These are phyloP conservation scores for Leptomonas pyrrhocoris DNA, from an alignment of 208 protist species.

Conservation along the genomic window DNA sequence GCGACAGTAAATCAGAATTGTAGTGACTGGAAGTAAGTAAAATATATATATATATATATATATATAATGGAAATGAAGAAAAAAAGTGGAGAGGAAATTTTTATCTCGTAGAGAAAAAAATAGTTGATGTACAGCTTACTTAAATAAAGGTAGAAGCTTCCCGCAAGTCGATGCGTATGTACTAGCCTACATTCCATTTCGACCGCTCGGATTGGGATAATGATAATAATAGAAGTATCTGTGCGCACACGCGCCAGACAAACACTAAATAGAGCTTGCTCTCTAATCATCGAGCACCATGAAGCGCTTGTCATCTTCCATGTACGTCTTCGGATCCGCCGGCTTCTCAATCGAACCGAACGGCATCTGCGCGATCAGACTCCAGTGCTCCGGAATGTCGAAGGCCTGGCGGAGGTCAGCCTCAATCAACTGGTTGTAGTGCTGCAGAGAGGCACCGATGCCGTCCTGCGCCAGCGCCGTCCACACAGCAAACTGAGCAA, in stretches of 20 bases:
- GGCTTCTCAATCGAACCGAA: conserved; percentile 54
- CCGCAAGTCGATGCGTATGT: too few relatives aligned
- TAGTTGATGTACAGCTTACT: too few relatives aligned
- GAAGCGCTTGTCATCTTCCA: conserved; percentile 46
- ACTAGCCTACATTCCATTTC: too few relatives aligned
- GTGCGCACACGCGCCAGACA: not conserved
- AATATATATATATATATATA: too few relatives aligned
- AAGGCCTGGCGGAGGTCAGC: conserved; percentile 32
- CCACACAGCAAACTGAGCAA: conserved; percentile 67
- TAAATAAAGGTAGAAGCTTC: too few relatives aligned
- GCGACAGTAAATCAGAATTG: too few relatives aligned
- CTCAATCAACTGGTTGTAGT: conserved; percentile 61
- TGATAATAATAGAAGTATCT: not conserved
- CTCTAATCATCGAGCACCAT: conserved; percentile 35
- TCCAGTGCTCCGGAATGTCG: conserved; percentile 46
- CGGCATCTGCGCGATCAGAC: conserved; percentile 64
- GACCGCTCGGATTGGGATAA: too few relatives aligned
- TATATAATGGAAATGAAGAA: not conserved
- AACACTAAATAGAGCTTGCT: not conserved
- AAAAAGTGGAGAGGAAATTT: not conserved
- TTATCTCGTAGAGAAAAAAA: too few relatives aligned
- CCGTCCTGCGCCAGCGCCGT: conserved; percentile 43
- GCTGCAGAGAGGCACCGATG: conserved; percentile 57
- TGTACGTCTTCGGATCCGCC: conserved; percentile 41
- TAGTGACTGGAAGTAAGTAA: too few relatives aligned